These are phyloP conservation scores for Dovyalis caffra DNA, from an alignment of 345 rosid species.

Conservation along the genomic window DNA sequence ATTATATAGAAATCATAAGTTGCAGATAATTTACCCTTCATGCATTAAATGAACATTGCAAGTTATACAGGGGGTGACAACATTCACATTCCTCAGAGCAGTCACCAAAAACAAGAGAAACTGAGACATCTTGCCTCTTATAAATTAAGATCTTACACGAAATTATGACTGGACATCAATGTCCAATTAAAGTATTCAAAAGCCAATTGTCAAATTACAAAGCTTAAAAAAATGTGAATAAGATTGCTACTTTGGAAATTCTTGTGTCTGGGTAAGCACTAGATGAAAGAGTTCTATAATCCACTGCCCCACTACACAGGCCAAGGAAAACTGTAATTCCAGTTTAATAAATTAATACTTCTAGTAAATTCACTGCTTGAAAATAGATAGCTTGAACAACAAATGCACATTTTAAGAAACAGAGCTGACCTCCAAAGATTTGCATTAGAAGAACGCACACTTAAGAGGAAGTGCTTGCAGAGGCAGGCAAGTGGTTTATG, in stretches of 20 bases:
- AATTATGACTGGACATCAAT: background rate
- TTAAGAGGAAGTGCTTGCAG: slow-evolving; percentile 38
- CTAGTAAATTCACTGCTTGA: background rate
- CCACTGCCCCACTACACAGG: background rate
- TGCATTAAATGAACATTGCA: background rate
- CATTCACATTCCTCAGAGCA: background rate
- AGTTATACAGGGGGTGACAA: background rate
- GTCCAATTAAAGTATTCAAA: background rate
- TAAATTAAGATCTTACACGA: background rate
- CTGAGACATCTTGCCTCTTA: background rate
- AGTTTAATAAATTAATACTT: background rate
- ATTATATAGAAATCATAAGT: background rate
- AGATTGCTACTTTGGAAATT: background rate
- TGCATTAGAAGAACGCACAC: background rate
- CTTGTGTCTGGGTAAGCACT: background rate
- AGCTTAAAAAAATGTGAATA: background rate
- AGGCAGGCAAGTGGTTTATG: slow-evolving; percentile 42
- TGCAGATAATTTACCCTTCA: background rate
- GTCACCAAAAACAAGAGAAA: background rate
- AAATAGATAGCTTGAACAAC: background rate
- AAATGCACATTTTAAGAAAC: background rate
- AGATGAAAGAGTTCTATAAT: background rate
- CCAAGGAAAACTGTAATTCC: background rate
- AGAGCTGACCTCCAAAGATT: slow-evolving; percentile 17
- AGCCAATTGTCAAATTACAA: background rate